Base-by-base conservation (phyloP, 2,329 filamentous ascomycete genomes). In the Sporothrix humicola region DNA sequence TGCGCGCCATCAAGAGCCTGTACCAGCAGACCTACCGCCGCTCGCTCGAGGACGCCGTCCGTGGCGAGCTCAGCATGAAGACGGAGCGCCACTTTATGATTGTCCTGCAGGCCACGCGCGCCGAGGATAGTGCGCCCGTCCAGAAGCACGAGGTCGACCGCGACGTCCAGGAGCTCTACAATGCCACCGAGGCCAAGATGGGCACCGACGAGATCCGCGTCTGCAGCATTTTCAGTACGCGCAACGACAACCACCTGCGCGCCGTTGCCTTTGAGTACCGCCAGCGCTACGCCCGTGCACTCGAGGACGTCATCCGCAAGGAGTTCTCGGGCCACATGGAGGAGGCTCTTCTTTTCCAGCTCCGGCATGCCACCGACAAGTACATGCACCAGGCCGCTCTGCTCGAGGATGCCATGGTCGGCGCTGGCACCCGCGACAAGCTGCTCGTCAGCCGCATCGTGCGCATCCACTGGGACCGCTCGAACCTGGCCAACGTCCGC, bases 261-360 rank as follows among this genome's bases (percentile, higher is more conserved):
- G 94, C 94, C 52, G 94, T 98, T 74, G 87, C 88, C 13, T 88
- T 92, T 71, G 87, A 90, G 0, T 98, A 97, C 83, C 86, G 90
- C 78, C 85, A 72, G 71, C 91, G 90, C 75, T 97, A 94, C 80
- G 88, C 90, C 23, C 87, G 87, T 54, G 84, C 88, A 13, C 85
- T 98, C 1, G 90, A 93, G 76, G 87, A 89, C 48, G 90, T 94
- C 69, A 90, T 98, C 77, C 89, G 90, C 75, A 92, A 89, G 83
- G 90, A 96, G 79, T 98, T 98, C 82, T 93, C 91, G 0, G 95
- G 95, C 0, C 95, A 98, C 80, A 98, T 98, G 94, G 87, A 95
- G 80, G 89, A 93, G 17, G 94, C 94, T 0, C 87, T 98, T 0
- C 83, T 96, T 37, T 90, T 90, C 80, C 94, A 97, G 81, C 84